Conservation (phyloP, 2,329 filamentous ascomycete species). For the Triangularia verruculosa region DNA sequence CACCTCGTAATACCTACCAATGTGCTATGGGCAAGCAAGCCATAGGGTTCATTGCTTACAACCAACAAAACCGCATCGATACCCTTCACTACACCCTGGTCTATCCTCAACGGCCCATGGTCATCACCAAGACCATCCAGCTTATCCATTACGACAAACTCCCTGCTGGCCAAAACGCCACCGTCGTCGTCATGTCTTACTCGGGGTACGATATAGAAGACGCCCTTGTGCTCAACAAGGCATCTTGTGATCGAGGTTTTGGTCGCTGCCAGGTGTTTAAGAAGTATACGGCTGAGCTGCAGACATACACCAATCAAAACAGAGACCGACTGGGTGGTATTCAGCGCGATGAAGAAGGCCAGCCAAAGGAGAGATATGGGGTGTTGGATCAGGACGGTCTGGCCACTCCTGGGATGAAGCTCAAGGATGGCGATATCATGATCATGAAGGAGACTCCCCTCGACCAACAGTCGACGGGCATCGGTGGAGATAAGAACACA, state of each 20-base stretch:
- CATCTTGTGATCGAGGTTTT: constrained; percentile 90
- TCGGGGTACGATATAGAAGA: constrained; percentile 99
- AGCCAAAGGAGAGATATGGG: constrained; percentile 64
- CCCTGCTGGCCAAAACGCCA: constrained; percentile 93
- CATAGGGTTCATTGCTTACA: constrained; percentile 96
- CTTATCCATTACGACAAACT: constrained; percentile 96
- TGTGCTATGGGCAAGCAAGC: constrained; percentile 99
- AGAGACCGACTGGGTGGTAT: constrained; percentile 63
- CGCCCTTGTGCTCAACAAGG: constrained; percentile 93
- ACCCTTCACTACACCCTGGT: constrained; percentile 95
- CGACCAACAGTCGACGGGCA: constrained; percentile 69
- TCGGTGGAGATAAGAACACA: constrained; percentile 62
- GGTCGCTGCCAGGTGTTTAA: constrained; percentile 97
- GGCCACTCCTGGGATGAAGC: constrained; percentile 77
- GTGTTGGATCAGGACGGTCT: constrained; percentile 83
- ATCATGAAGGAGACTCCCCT: constrained; percentile 85
- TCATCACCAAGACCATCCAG: constrained; percentile 95
- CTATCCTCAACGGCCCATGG: constrained; percentile 96
- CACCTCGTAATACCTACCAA: constrained; percentile 96
- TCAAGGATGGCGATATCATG: constrained; percentile 79
- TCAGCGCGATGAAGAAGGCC: constrained; percentile 58
- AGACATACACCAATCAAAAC: constrained; percentile 82
- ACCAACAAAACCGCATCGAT: constrained; percentile 96
- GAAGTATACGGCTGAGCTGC: constrained; percentile 83
- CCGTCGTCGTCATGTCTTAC: constrained; percentile 98